phyloP scores from a whole-genome alignment of 305 asterid genomes.

The Rubia balearica region DNA sequence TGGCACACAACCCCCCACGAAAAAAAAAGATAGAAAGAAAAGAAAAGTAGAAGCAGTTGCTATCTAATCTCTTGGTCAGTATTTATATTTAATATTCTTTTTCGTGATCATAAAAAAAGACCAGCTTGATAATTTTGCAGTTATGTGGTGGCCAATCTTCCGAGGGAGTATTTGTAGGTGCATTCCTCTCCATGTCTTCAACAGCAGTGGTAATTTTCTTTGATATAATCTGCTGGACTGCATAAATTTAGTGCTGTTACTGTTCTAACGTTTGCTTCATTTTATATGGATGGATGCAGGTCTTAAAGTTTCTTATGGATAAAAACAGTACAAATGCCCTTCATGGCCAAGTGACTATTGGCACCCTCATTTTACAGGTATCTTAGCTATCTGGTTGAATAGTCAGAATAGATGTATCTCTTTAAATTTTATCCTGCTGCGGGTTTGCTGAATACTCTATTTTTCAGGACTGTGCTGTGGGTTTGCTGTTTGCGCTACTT shows the following conservation, averaged over 20 bases:
- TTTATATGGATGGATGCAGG: constrained; percentile 37
- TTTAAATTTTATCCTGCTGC: constrained; percentile 41
- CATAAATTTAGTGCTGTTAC: background rate
- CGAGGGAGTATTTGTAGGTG: constrained; percentile 94
- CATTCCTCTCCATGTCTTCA: constrained; percentile 97
- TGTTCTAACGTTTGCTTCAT: constrained; percentile 9
- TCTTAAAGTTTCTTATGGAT: constrained; percentile 88
- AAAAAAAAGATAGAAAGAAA: background rate
- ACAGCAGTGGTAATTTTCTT: constrained; percentile 83
- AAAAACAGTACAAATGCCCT: constrained; percentile 77
- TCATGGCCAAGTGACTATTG: constrained; percentile 98
- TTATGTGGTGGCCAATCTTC: constrained; percentile 95
- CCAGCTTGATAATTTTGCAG: constrained; percentile 41
- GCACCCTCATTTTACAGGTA: constrained; percentile 97
- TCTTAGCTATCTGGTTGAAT: constrained; percentile 1
- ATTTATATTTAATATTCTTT: background rate
- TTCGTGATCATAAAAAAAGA: constrained; percentile 12
- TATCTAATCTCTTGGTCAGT: background rate
- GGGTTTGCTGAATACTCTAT: constrained; percentile 48
- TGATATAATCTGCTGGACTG: background rate
- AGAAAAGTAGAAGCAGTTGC: background rate
- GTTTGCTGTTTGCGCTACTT: constrained; percentile 90
- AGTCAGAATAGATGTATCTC: background rate
- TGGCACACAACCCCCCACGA: background rate
- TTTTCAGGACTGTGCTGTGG: constrained; percentile 96